Evolutionary conservation across 2,329 filamentous ascomycete species (phyloP).

Genomic region (Myriosclerotinia scirpicola): DNA sequence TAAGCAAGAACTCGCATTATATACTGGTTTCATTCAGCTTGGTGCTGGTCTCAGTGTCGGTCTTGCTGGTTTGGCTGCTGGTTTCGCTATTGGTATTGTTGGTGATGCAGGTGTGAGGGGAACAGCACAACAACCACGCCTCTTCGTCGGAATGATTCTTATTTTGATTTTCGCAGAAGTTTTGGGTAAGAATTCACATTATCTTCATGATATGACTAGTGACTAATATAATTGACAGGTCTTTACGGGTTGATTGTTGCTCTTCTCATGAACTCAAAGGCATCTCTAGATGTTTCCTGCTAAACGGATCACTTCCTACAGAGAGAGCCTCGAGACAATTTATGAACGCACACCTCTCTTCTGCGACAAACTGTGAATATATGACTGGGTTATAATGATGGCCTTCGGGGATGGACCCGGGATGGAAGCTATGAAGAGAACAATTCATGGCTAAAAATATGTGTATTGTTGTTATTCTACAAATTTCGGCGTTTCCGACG

Average conservation of each 20-base stretch:
- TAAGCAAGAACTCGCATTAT: constrained; percentile 69
- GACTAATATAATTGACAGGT: constrained; percentile 56
- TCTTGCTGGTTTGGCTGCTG: constrained; percentile 78
- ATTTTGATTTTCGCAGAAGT: constrained; percentile 87
- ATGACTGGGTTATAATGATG: constrained; percentile 32
- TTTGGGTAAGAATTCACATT: constrained; percentile 57
- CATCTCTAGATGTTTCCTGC: constrained; percentile 62
- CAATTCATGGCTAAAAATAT: constrained; percentile 36
- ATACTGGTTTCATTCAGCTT: constrained; percentile 82
- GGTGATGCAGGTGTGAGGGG: constrained; percentile 87
- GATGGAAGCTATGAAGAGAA: constrained; percentile 29
- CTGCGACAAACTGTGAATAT: constrained; percentile 36
- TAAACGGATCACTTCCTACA: constrained; percentile 43
- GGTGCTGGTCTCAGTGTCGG: constrained; percentile 81
- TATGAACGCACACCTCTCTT: constrained; percentile 34
- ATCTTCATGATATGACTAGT: constrained; percentile 22
- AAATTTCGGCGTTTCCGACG: constrained; percentile 39
- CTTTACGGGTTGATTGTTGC: constrained; percentile 99
- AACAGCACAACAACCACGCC: constrained; percentile 67
- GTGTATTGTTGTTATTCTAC: constrained; percentile 37
- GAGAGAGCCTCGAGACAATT: constrained; percentile 37
- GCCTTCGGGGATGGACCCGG: constrained; percentile 32
- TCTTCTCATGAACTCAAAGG: constrained; percentile 99
- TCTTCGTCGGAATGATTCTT: constrained; percentile 78
- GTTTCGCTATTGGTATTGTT: constrained; percentile 84